Percentiles rank a stretch among this genome's conserved stretches.
These are phyloP conservation scores for Eucalyptus victrix DNA, from an alignment of 345 rosid genomes.

Conservation along the genomic window DNA sequence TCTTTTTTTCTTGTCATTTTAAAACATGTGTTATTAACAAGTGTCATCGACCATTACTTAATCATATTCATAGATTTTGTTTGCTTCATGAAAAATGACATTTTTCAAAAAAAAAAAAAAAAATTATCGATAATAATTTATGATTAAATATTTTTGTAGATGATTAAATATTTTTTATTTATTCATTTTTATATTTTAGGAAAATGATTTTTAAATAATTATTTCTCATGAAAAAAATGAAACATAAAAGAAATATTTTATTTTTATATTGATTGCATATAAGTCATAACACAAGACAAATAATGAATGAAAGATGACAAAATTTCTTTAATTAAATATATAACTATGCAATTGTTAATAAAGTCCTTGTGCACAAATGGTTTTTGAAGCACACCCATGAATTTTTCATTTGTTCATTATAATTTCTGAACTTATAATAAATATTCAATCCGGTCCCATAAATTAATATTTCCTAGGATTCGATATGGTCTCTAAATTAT, in stretches of 20 bases:
- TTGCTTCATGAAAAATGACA: neutral
- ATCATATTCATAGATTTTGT: neutral
- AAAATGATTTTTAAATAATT: neutral
- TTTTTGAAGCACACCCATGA: neutral
- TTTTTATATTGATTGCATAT: neutral
- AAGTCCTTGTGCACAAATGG: neutral
- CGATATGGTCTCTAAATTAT: neutral
- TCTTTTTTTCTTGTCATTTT: neutral
- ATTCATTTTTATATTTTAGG: neutral
- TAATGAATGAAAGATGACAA: neutral
- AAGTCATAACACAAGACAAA: neutral
- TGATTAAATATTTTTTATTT: neutral
- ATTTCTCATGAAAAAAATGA: neutral
- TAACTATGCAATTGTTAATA: neutral
- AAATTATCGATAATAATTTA: neutral
- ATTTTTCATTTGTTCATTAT: neutral
- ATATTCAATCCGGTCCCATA: neutral
- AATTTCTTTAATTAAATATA: neutral
- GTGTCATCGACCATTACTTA: neutral
- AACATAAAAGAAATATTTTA: neutral
- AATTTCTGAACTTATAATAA: accelerated
- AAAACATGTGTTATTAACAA: neutral
- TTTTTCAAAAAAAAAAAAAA: neutral
- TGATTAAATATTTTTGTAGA: neutral
- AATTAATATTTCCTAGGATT: neutral